phyloP scores from a whole-genome alignment of 148 eudicot species.

The Amaranthus hypochondriacus region DNA sequence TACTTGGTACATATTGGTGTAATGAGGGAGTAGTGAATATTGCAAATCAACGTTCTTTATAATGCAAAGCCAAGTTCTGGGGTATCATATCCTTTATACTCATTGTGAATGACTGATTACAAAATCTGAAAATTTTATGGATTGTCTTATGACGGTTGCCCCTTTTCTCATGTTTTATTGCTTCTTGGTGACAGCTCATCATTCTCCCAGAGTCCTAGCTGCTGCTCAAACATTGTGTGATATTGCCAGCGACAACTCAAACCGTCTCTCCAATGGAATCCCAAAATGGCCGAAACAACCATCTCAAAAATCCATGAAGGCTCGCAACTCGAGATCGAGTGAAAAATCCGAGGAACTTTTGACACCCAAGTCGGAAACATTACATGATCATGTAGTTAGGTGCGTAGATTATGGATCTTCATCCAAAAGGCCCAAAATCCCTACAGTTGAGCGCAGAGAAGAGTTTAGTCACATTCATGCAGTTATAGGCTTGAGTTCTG shows the following conservation, averaged over 20 bases:
- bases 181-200: conserved; percentile 39
- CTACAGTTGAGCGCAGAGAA: conserved; percentile 34
- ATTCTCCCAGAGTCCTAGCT: conserved; percentile 46
- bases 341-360: conserved; percentile 40
- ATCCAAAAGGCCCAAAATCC: conserved; percentile 53
- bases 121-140: not conserved
- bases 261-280: conserved; percentile 31
- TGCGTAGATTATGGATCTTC: conserved; percentile 27
- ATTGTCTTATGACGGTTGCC: not conserved
- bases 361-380: conserved; percentile 33
- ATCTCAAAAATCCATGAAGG: conserved; percentile 59
- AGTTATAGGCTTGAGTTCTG: conserved; percentile 33
- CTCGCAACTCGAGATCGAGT: conserved; percentile 51
- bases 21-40: too few relatives aligned
- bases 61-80: not conserved
- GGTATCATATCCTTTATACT: not conserved
- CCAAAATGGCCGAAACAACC: conserved; percentile 57
- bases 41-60: too few relatives aligned
- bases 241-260: conserved; percentile 39
- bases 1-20: too few relatives aligned
- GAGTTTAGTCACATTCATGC: conserved; percentile 33
- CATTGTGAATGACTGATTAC: not conserved
- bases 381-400: conserved; percentile 23
- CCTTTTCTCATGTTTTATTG: conserved; percentile 14
- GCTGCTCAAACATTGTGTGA: conserved; percentile 79